Base-by-base conservation (phyloP, 148 eudicot species). In the Simmondsia chinensis region DNA sequence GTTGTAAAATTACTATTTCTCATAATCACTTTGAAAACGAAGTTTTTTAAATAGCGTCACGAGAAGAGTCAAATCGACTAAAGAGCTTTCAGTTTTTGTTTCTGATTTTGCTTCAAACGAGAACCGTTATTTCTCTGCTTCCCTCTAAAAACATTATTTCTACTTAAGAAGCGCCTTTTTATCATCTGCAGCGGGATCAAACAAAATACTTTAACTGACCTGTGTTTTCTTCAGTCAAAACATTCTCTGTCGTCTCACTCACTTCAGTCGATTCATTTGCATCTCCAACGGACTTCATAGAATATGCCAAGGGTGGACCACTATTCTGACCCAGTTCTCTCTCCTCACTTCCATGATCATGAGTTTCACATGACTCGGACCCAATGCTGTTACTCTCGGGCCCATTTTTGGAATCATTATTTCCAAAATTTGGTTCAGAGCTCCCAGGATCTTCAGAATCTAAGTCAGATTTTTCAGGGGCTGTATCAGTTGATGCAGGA, bases 401-500 rank as follows among this genome's bases (percentile, higher is more conserved):
- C 41, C 7, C 52, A 20, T 41, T 21, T 30, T 39, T 60, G 39
- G 57, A 38, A 40, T 36, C 55, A 34, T 40, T 44, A 22, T 61
- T 48, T 50, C 22, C 33, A 45, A 27, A 19, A 55, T 42, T 32
- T 7, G 27, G 9, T 30, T 53, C 61, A 32, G 57, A 71, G 32
- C 47, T 20, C n/a, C 65, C 52, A 24, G 69, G 27, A 15, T 49
- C 33, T 29, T 64, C 72, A 50, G 54, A 29, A 9, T 52, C 44
- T 43, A 30, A 48, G 39, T 44, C 53, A 23, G 56, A 46, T 61
- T 50, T 60, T 17, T 64, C 31, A 46, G 40, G 28, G 48, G 39
- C 48, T 60, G 70, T 72, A 75, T 44, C 68, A 24, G 72, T 64
- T 39, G 93, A 64, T 15, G 95, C 72, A 34, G 95, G 77, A 61